Evolutionary conservation across 2,329 filamentous ascomycete species (phyloP), one percentile per base, ranked within the genome.

Genomic region (Dryadomyces quercus-mongolicae): DNA sequence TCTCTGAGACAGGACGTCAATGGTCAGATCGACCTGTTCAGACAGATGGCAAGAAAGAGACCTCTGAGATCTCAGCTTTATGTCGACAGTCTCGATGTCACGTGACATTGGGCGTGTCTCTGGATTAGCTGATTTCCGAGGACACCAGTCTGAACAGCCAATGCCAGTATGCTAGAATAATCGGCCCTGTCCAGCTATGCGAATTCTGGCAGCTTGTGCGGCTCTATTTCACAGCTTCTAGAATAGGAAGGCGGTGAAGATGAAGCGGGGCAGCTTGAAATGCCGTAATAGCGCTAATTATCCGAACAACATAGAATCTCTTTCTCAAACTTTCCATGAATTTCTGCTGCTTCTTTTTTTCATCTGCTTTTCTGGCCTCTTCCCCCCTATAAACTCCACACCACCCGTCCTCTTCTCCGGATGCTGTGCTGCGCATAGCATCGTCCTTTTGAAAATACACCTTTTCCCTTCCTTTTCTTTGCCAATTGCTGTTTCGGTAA

Each of bases 271-370:
- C 15, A 15, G 21, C 1, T 18, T 5, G 10, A 40, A 51, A n/a
- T 34, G 20, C 21, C 36, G 15, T 16, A 22, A 5, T 20, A 36
- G 36, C 49, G 47, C 18, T 49, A 49, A 31, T 31, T 31, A 31
- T 47, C 51, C 55, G 52, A 60, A 61, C 45, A 10, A 55, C 47
- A 60, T 61, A 54, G 59, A 61, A 61, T 53, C 55, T 56, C 56
- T 59, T 18, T 59, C 36, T 49, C 55, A 36, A 44, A 55, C 47
- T 53, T 60, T 60, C 58, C 58, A 61, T 58, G 54, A 54, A 56
- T 48, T 60, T 60, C 59, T 58, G 34, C 52, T 22, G 34, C 50
- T 40, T 21, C 49, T 36, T 22, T 52, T 18, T 52, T 36, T 38
- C 49, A 22, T 54, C 34, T 31, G 25, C 25, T 47, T 54, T 43